phyloP scores from a whole-genome alignment of 2,329 filamentous ascomycete species.

The Colletotrichum somersetense region DNA sequence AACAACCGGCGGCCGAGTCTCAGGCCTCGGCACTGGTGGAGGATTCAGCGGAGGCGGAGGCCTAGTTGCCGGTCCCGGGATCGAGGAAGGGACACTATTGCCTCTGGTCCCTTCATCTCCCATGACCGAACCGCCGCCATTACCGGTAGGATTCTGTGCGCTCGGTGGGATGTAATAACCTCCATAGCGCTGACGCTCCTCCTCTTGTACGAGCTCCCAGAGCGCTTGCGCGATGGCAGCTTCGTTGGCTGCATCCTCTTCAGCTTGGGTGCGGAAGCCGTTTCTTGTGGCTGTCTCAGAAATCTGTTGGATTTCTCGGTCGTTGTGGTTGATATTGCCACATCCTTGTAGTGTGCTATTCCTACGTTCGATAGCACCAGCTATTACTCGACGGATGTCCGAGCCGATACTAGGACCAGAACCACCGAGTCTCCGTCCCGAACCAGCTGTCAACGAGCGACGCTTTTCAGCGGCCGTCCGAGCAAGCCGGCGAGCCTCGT shows the following conservation, averaged over 20 bases:
- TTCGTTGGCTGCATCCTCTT: slow-evolving; percentile 91
- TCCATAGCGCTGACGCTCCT: slow-evolving; percentile 71
- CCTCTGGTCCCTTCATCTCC: slow-evolving; percentile 37
- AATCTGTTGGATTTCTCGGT: slow-evolving; percentile 74
- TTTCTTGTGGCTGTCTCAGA: slow-evolving; percentile 73
- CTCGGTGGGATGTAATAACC: slow-evolving; percentile 64
- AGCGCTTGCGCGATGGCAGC: slow-evolving; percentile 86
- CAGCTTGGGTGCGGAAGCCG: slow-evolving; percentile 85
- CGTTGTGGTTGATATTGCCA: slow-evolving; percentile 76
- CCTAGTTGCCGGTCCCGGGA: slow-evolving; percentile 27
- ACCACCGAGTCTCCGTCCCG: slow-evolving; percentile 81
- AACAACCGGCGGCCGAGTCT: slow-evolving; percentile 22
- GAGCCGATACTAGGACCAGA: slow-evolving; percentile 63
- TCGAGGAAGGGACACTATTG: slow-evolving; percentile 33
- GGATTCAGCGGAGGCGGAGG: slow-evolving; percentile 43
- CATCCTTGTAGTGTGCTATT: slow-evolving; percentile 79
- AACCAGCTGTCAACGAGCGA: slow-evolving; percentile 67
- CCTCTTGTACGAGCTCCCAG: slow-evolving; percentile 88
- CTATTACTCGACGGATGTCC: slow-evolving; percentile 80
- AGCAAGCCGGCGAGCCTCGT: slow-evolving; percentile 82
- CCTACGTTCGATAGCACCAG: slow-evolving; percentile 77
- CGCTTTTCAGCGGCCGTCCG: slow-evolving; percentile 81
- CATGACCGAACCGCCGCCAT: slow-evolving; percentile 52
- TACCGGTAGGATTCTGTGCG: slow-evolving; percentile 64
- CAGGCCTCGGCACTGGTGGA: slow-evolving; percentile 42